These are phyloP conservation scores for Micractinium sp. DNA, from an alignment of 139 green algal species.

Conservation along the genomic window DNA sequence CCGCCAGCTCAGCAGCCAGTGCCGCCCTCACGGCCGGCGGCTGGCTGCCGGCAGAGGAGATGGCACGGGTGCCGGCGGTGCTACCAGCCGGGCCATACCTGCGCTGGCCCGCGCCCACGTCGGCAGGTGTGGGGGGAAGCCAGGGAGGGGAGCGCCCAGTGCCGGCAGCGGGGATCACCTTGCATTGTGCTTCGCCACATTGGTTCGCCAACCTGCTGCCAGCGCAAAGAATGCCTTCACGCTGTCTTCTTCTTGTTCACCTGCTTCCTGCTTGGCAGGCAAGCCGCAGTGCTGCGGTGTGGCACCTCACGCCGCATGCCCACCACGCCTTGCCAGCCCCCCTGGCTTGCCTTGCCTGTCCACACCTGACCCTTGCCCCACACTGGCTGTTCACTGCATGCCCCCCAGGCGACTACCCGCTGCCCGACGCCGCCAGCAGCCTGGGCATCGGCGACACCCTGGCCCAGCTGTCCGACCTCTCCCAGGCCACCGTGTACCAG, in stretches of 20 bases:
- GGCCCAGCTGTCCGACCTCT: constrained; percentile 41
- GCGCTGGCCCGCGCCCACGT: constrained; percentile 26
- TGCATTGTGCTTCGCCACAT: not conserved
- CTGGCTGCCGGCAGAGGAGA: constrained; percentile 32
- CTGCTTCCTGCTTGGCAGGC: too few species aligned
- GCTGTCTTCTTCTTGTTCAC: too few species aligned
- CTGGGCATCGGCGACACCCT: constrained; percentile 30
- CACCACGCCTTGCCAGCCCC: too few species aligned
- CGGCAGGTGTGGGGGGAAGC: constrained; percentile 21
- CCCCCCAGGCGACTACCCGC: constrained; percentile 25
- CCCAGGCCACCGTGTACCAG: constrained; percentile 21
- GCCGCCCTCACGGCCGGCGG: constrained; percentile 12
- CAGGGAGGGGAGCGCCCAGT: too few species aligned
- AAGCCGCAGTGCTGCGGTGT: too few species aligned
- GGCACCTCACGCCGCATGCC: too few species aligned
- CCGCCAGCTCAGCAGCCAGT: constrained; percentile 17
- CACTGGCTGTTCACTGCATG: not conserved
- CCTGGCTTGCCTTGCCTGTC: too few species aligned
- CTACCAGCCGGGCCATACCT: not conserved
- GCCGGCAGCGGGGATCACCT: too few species aligned
- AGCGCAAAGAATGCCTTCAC: too few species aligned
- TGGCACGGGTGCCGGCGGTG: constrained; percentile 30
- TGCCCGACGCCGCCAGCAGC: not conserved
- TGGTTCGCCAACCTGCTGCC: not conserved
- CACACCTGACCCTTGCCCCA: not conserved